These are phyloP conservation scores for Alternaria novae-zelandiae DNA, from an alignment of 2,329 filamentous ascomycete species.

Conservation along the genomic window DNA sequence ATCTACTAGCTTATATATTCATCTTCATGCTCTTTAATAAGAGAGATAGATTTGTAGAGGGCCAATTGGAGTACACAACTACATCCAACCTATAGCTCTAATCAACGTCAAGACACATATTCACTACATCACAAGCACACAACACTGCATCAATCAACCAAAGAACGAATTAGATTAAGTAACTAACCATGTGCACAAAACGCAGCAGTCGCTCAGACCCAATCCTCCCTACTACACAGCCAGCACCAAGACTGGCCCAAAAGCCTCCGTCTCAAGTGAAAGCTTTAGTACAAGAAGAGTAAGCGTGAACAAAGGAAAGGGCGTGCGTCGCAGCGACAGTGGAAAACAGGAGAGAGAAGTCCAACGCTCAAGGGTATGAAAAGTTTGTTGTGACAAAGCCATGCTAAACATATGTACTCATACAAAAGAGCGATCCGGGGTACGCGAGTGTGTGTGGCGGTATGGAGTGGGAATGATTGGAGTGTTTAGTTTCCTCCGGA, in stretches of 20 bases:
- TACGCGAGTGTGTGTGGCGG: not conserved
- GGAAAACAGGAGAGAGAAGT: not conserved
- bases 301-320: not conserved
- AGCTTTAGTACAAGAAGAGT: constrained; percentile 12
- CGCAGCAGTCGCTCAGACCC: constrained; percentile 11
- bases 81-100: not conserved
- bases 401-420: constrained; percentile 40
- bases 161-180: constrained; percentile 10
- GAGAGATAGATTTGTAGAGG: too few species aligned
- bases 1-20: too few species aligned
- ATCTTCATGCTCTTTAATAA: too few species aligned
- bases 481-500: constrained; percentile 20
- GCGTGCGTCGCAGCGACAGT: constrained; percentile 4
- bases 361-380: constrained; percentile 33
- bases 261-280: constrained; percentile 2
- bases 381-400: constrained; percentile 20
- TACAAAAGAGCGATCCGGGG: constrained; percentile 30
- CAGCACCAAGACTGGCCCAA: not conserved
- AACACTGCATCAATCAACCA: not conserved
- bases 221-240: constrained; percentile 12
- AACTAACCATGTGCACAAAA: not conserved
- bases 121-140: not conserved
- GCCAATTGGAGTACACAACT: too few species aligned
- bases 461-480: not conserved
- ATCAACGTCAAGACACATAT: not conserved